Conservation (phyloP, 257 asterid species). For the Solanum sejunctum region DNA sequence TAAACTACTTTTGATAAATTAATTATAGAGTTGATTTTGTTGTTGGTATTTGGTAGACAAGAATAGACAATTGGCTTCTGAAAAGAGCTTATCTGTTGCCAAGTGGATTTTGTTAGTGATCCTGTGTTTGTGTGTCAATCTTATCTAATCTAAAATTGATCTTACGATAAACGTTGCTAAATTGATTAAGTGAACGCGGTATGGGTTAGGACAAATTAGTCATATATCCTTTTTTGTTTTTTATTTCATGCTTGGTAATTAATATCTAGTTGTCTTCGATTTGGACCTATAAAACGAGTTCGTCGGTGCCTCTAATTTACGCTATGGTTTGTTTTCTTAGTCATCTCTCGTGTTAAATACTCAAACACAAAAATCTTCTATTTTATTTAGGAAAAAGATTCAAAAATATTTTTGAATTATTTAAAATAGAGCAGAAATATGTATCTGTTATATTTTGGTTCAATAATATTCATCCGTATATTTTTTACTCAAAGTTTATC, state of each 20-base stretch:
- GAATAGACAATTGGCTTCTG: background rate
- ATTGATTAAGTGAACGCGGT: background rate
- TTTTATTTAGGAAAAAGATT: too few species aligned
- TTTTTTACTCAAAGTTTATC: too few species aligned
- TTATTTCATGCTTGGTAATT: background rate
- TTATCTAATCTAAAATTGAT: background rate
- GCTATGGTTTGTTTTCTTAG: background rate
- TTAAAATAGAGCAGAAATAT: too few species aligned
- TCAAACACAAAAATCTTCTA: background rate
- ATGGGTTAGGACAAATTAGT: background rate
- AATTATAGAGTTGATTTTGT: background rate
- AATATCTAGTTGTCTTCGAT: background rate
- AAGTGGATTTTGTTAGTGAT: background rate
- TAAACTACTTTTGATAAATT: background rate
- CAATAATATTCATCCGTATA: too few species aligned
- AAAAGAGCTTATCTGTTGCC: too few species aligned
- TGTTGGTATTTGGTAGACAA: background rate
- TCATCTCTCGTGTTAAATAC: background rate
- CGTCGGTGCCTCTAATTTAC: background rate
- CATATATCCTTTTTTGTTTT: background rate
- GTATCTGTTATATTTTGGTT: too few species aligned
- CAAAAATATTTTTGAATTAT: too few species aligned
- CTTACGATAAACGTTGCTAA: background rate
- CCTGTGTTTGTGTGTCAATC: background rate
- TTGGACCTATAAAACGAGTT: background rate